Base-by-base conservation (phyloP, 148 eudicot genomes). In the Chenopodium quinoa region DNA sequence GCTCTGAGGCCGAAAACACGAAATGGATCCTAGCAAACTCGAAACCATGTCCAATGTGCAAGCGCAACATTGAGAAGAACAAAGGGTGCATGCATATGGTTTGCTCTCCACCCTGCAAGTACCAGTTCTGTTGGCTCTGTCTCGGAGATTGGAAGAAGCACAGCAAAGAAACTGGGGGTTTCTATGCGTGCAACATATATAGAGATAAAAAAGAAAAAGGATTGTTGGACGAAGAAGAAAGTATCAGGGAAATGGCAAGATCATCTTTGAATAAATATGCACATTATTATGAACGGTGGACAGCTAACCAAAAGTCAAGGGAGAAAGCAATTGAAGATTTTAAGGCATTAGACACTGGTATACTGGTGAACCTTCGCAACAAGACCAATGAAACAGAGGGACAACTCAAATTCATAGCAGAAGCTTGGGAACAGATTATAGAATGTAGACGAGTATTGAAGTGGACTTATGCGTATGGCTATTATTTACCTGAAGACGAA, bases 31-130 rank as follows among this genome's bases (percentile, higher is more conserved):
- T 90, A 9, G 95, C 93, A 27, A 89, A 92, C 83, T 89, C 95
- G 60, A 90, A 92, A 79, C 88, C 90, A 58, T 92, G 95, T 73
- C 95, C 93, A 0, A 90, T 90, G 85, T 90, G 95, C 84, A 87
- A 84, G 79, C 87, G 92, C 25, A 89, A 93, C 7, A 92, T 92
- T 73, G 92, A 92, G 87, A 92, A 92, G 83, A 90, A 90, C 75
- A 89, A 87, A 19, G 93, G 95, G 46, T 92, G 95, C 73, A 92
- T 92, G 96, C 96, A 92, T 67, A 92, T 92, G 84, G 86, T 88
- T 2, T 92, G 95, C 78, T 82, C 85, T 1, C 86, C 91, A 7
- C 96, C 93, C 11, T 92, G 96, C 83, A 87, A 78, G 54, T 89
- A 76, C 83, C 88, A 92, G 46, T 92, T 92, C 77, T 92, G 95